phyloP scores from a whole-genome alignment of 1,139 yeast genomes.

The Waltiozyma sp. region DNA sequence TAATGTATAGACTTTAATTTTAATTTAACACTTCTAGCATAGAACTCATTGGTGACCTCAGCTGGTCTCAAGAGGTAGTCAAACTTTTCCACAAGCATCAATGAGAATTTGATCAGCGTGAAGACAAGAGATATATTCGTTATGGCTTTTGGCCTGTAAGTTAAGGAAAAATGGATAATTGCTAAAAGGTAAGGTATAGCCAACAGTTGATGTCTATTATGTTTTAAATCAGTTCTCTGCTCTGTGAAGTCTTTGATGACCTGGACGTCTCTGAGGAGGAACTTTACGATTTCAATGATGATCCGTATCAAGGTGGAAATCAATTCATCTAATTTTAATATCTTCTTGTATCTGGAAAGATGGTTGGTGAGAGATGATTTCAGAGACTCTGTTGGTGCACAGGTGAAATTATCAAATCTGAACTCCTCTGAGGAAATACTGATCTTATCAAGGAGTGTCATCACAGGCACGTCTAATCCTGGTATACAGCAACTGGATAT shows the following conservation, averaged over 20 bases:
- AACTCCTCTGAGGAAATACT: slow-evolving; percentile 27
- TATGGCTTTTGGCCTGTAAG: slow-evolving; percentile 16
- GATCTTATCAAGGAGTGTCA: slow-evolving; percentile 39
- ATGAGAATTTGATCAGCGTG: not conserved
- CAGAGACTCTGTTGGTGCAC: slow-evolving; percentile 21
- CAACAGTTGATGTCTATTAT: slow-evolving; percentile 3
- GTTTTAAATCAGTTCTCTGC: slow-evolving; percentile 1
- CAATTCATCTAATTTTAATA: slow-evolving; percentile 11
- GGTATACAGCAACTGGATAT: slow-evolving; percentile 29
- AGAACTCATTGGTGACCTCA: slow-evolving; percentile 9
- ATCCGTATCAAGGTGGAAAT: slow-evolving; percentile 4
- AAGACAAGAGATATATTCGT: slow-evolving; percentile 2
- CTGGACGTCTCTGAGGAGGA: not conserved
- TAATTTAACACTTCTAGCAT: slow-evolving; percentile 11
- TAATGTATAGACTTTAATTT: slow-evolving; percentile 13
- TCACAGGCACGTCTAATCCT: slow-evolving; percentile 38
- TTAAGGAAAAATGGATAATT: slow-evolving; percentile 9
- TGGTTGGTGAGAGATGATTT: slow-evolving; percentile 14
- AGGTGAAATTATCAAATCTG: slow-evolving; percentile 22
- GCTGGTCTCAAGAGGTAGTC: slow-evolving; percentile 7
- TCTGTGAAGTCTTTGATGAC: not conserved
- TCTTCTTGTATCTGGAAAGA: slow-evolving; percentile 6
- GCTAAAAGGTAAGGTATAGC: slow-evolving; percentile 16
- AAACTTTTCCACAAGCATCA: slow-evolving; percentile 1
- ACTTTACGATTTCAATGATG: slow-evolving; percentile 2